These are phyloP conservation scores for Urochloa ruziziensis DNA, from an alignment of 176 grass and related monocot species.

Conservation along the genomic window DNA sequence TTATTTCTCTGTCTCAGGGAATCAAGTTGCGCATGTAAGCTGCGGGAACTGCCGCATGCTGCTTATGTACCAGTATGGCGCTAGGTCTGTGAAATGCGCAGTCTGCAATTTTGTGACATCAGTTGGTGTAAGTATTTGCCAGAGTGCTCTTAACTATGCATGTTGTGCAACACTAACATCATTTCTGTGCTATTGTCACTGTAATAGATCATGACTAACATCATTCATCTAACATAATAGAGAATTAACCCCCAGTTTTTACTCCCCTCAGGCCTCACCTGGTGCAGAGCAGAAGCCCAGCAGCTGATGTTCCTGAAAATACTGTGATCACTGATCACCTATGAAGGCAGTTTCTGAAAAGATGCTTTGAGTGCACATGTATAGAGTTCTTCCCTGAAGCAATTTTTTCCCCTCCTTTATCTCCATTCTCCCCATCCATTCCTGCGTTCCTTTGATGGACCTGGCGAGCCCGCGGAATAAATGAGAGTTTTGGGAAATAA, in stretches of 20 bases:
- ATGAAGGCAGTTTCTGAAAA: slow-evolving; percentile 30
- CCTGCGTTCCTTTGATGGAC: slow-evolving; percentile 35
- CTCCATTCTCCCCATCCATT: slow-evolving; percentile 17
- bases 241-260: background rate
- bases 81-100: slow-evolving; percentile 91
- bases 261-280: slow-evolving; percentile 52
- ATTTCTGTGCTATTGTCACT: background rate
- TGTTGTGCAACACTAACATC: background rate
- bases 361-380: slow-evolving; percentile 49
- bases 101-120: slow-evolving; percentile 93
- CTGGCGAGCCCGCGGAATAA: slow-evolving; percentile 36
- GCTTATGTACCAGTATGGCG: slow-evolving; percentile 99
- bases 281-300: slow-evolving; percentile 77
- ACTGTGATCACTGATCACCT: slow-evolving; percentile 37
- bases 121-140: slow-evolving; percentile 55
- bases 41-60: slow-evolving; percentile 95
- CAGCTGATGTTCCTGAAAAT: slow-evolving; percentile 43
- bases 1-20: slow-evolving; percentile 55
- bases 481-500: slow-evolving; percentile 49
- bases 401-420: slow-evolving; percentile 34
- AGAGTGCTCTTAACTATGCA: background rate
- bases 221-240: too few species aligned
- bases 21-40: slow-evolving; percentile 90
- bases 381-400: slow-evolving; percentile 74
- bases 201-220: background rate